Evolutionary conservation across 371 early-diverging fungal species (phyloP), one percentile per base, ranked within the genome.

Genomic region (Smittium culicis): DNA sequence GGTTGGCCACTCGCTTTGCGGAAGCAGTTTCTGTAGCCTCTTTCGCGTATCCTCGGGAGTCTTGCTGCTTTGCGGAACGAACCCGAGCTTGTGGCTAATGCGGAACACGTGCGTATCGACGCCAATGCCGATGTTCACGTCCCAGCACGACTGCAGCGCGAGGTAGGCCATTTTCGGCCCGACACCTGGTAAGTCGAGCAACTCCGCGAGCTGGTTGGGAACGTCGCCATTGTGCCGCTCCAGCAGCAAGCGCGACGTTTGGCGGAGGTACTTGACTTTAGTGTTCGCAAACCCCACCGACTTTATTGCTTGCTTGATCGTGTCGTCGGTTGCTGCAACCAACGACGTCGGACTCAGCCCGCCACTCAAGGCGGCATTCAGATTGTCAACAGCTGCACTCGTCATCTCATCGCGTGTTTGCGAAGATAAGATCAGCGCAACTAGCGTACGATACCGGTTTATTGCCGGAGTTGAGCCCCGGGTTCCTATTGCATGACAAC

Each of bases 31-130:
- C 75, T 96, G 85, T 33, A 96, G 78, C 35, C 82, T 79, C 71
- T 79, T 78, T n/a, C 95, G 77, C 0, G 91, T 92, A 16, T 80
- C 84, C 74, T 94, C 97, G 16, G 91, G 96, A 63, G 79, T 74
- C 65, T 73, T 79, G 70, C 78, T 68, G 69, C 70, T 66, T 61
- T 85, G 85, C 34, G 83, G 80, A 20, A 87, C 86, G 91, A 98
- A 94, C 1, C 92, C 91, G 30, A 99, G 78, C 20, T 96, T 83
- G 67, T 96, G 92, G 29, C 85, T 70, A 35, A 99, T 98, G 35
- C 99, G 85, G 78, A 96, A 94, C 14, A 99, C 98, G 78, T 99
- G 99, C 0, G 90, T 90, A 78, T 99, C 99, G n/a, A 99, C 99
- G 16, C 97, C 95, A 75, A 99, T 97, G 1, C 98, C 99, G 20